These are phyloP conservation scores for Penicillium rolfsii DNA, from an alignment of 2,329 filamentous ascomycete species.

Conservation along the genomic window DNA sequence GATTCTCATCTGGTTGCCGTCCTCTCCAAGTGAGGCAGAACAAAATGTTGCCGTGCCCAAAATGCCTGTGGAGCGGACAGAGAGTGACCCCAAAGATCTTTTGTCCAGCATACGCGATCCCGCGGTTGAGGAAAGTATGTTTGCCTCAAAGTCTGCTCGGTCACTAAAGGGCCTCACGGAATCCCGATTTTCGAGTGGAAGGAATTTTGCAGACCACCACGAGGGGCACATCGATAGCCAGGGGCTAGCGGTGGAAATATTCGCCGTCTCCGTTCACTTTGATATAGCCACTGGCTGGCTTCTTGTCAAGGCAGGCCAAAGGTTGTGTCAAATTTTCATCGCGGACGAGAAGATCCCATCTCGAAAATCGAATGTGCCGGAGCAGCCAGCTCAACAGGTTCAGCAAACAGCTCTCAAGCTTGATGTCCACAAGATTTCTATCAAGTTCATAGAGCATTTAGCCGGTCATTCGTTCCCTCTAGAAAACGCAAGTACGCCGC, in stretches of 20 bases:
- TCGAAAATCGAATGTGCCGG: constrained; percentile 10
- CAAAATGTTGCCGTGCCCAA: constrained; percentile 12
- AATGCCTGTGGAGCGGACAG: constrained; percentile 17
- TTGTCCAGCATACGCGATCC: constrained; percentile 28
- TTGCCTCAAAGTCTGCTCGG: constrained; percentile 31
- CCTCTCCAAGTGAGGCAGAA: constrained; percentile 22
- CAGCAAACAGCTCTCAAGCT: constrained; percentile 29
- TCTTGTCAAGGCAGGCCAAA: constrained; percentile 42
- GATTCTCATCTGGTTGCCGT: constrained; percentile 43
- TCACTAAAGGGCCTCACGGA: constrained; percentile 25
- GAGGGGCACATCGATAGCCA: constrained; percentile 6
- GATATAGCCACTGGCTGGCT: constrained; percentile 50
- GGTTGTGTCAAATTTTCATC: constrained; percentile 29
- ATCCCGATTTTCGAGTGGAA: constrained; percentile 20
- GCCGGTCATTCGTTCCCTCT: constrained; percentile 33
- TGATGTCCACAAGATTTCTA: constrained; percentile 34
- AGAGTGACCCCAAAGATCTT: constrained; percentile 29
- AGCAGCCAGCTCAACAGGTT: constrained; percentile 14
- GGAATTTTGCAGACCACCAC: constrained; percentile 11
- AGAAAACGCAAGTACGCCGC: constrained; percentile 14
- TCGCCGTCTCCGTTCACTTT: constrained; percentile 37
- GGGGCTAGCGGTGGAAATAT: constrained; percentile 38
- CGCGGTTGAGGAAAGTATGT: constrained; percentile 28
- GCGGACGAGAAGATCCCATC: constrained; percentile 14
- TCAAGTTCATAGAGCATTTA: constrained; percentile 46